Conservation (phyloP, 495 filamentous ascomycete species). For the Thermochaetoides thermophila region DNA sequence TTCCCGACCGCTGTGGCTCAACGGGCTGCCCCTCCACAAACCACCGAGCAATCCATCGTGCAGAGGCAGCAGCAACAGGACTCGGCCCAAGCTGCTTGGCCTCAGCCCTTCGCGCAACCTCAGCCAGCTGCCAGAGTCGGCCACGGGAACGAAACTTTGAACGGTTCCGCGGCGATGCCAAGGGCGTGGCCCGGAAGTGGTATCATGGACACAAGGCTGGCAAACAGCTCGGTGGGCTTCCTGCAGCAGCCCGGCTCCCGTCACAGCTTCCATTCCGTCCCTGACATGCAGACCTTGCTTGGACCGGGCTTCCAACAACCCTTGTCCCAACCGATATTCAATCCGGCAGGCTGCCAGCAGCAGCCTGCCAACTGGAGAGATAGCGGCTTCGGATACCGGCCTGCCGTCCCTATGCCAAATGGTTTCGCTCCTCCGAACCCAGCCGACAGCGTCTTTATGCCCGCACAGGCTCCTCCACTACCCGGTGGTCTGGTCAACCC, state of each 20-base stretch:
- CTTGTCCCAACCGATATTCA: conserved; percentile 57
- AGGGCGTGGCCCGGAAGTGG: too few relatives aligned
- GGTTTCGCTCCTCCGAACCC: conserved; percentile 18
- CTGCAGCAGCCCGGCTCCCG: conserved; percentile 20
- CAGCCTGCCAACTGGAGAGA: conserved; percentile 64
- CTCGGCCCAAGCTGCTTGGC: conserved; percentile 9
- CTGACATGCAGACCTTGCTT: conserved; percentile 50
- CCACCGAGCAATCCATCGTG: not conserved
- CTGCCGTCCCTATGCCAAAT: conserved; percentile 17
- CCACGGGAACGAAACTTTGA: conserved; percentile 4
- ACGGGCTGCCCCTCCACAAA: conserved; percentile 3
- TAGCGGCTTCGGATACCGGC: conserved; percentile 33
- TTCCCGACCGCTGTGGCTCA: conserved; percentile 19
- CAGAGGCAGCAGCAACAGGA: conserved; percentile 1
- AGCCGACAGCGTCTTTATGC: conserved; percentile 21
- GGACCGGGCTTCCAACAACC: conserved; percentile 58
- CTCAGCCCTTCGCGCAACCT: conserved; percentile 7
- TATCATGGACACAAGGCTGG: too few relatives aligned
- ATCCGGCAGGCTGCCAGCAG: conserved; percentile 53
- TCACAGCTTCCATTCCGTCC: conserved; percentile 25
- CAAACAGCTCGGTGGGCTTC: too few relatives aligned
- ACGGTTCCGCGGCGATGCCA: conserved; percentile 3
- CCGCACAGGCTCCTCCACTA: conserved; percentile 13
- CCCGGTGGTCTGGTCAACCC: conserved; percentile 12
- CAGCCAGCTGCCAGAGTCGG: conserved; percentile 3